Evolutionary conservation across 2,329 filamentous ascomycete genomes (phyloP).

Genomic region (Corinectria fuckeliana): DNA sequence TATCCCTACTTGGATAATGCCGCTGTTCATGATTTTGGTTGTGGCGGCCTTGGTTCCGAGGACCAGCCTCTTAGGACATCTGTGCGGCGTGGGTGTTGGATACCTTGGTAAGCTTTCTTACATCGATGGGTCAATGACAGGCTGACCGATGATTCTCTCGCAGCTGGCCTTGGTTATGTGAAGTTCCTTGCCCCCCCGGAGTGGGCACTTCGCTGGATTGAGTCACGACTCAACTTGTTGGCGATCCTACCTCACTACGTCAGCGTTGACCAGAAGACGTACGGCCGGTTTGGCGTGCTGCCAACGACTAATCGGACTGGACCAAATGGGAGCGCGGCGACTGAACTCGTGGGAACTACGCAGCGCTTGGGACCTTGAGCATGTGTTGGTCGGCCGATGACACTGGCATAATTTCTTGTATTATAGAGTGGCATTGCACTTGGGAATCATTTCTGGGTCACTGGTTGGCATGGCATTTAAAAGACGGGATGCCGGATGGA

Average conservation of each 20-base stretch:
- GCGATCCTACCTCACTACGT: slow-evolving; percentile 89
- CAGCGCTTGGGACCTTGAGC: slow-evolving; percentile 73
- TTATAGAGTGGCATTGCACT: slow-evolving; percentile 18
- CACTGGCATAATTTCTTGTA: slow-evolving; percentile 19
- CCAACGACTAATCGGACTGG: slow-evolving; percentile 60
- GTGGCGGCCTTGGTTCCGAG: slow-evolving; percentile 79
- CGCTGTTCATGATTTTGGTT: slow-evolving; percentile 77
- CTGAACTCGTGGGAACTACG: slow-evolving; percentile 66
- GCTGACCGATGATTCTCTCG: slow-evolving; percentile 11
- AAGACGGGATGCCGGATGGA: slow-evolving; percentile 6
- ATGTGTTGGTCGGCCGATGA: background rate
- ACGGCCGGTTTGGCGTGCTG: slow-evolving; percentile 88
- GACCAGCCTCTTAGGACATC: slow-evolving; percentile 84
- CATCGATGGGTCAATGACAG: background rate
- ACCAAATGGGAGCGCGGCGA: slow-evolving; percentile 51
- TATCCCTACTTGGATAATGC: slow-evolving; percentile 92
- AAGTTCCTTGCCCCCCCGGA: slow-evolving; percentile 91
- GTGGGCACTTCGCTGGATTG: slow-evolving; percentile 84
- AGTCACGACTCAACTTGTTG: slow-evolving; percentile 85
- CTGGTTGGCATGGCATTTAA: slow-evolving; percentile 16
- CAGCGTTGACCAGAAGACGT: slow-evolving; percentile 94
- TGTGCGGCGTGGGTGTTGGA: slow-evolving; percentile 83
- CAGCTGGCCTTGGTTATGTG: slow-evolving; percentile 86
- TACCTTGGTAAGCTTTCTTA: slow-evolving; percentile 73
- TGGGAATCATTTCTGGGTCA: slow-evolving; percentile 14